Conservation (phyloP, 441 rosid species). For the Kokia cookei region DNA sequence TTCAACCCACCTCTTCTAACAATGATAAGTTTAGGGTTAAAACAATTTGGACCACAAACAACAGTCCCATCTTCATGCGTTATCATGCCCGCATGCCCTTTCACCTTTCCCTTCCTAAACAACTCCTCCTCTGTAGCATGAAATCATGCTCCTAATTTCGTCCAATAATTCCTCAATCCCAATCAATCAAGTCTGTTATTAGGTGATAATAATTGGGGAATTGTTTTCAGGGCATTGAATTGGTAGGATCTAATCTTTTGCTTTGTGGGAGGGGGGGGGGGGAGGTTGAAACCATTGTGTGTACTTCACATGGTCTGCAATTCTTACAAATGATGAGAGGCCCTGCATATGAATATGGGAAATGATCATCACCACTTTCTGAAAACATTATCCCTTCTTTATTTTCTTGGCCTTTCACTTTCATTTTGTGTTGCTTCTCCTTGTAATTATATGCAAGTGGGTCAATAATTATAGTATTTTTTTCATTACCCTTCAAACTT, state of each 20-base stretch:
- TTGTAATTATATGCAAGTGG: constrained; percentile 65
- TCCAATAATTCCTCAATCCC: background rate
- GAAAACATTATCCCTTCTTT: constrained; percentile 4
- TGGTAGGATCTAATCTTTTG: constrained; percentile 3
- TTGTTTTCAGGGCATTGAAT: background rate
- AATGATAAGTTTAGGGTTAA: constrained; percentile 5
- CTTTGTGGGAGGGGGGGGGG: background rate
- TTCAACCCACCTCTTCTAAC: constrained; percentile 13
- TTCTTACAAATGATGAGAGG: constrained; percentile 41
- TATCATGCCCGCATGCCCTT: constrained; percentile 26
- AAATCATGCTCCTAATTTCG: background rate
- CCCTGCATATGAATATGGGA: constrained; percentile 32
- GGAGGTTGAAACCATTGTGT: background rate
- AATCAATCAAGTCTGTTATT: background rate
- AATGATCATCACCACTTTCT: constrained; percentile 22
- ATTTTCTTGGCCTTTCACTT: constrained; percentile 16
- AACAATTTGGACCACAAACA: constrained; percentile 24
- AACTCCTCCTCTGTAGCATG: background rate
- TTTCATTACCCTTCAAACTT: constrained; percentile 9
- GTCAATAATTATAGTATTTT: constrained; percentile 30
- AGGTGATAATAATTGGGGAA: constrained; percentile 7
- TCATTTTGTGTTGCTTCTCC: constrained; percentile 25
- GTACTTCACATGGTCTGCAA: constrained; percentile 44
- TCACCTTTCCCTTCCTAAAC: background rate
- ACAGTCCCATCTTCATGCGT: constrained; percentile 23